These are phyloP conservation scores for Paramecium octaurelia DNA, from an alignment of 73 alveolate species.

Conservation along the genomic window DNA sequence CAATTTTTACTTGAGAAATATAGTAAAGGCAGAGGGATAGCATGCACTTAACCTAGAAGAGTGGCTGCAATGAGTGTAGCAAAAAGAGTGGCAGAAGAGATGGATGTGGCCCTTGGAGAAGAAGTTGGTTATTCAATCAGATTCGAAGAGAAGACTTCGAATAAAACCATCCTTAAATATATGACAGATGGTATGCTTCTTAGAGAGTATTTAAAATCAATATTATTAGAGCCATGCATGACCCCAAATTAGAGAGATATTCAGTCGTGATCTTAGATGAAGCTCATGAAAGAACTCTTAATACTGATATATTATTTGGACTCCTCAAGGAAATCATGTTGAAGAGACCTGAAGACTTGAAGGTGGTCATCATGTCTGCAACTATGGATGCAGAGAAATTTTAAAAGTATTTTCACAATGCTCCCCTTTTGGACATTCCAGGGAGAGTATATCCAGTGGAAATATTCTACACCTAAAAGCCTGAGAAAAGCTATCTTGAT, in stretches of 20 bases:
- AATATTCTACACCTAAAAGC: constrained; percentile 89
- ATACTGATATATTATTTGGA: constrained; percentile 99
- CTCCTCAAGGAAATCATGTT: constrained; percentile 93
- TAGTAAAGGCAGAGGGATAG: constrained; percentile 68
- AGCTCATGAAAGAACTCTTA: constrained; percentile 99
- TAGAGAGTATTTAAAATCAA: constrained; percentile 55
- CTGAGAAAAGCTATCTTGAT: constrained; percentile 97
- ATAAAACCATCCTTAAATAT: constrained; percentile 91
- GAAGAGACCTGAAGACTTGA: constrained; percentile 89
- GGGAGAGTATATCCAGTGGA: constrained; percentile 99
- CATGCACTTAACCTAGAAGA: constrained; percentile 99
- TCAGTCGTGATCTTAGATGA: constrained; percentile 97
- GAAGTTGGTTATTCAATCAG: constrained; percentile 99
- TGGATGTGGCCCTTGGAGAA: constrained; percentile 97
- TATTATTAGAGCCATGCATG: constrained; percentile 80
- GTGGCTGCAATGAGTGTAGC: constrained; percentile 99
- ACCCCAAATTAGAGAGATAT: constrained; percentile 86
- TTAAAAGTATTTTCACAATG: constrained; percentile 94
- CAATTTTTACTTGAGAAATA: constrained; percentile 84
- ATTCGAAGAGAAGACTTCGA: constrained; percentile 96
- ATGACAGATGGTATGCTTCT: constrained; percentile 96
- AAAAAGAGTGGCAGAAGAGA: constrained; percentile 88
- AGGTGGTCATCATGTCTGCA: constrained; percentile 97
- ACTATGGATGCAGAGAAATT: constrained; percentile 98
- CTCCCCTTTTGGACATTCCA: constrained; percentile 96